A percentile compares a stretch with the other conserved stretches of the same genome.
Conservation (phyloP, 208 protist genomes). For the Crithidia bombi region DNA sequence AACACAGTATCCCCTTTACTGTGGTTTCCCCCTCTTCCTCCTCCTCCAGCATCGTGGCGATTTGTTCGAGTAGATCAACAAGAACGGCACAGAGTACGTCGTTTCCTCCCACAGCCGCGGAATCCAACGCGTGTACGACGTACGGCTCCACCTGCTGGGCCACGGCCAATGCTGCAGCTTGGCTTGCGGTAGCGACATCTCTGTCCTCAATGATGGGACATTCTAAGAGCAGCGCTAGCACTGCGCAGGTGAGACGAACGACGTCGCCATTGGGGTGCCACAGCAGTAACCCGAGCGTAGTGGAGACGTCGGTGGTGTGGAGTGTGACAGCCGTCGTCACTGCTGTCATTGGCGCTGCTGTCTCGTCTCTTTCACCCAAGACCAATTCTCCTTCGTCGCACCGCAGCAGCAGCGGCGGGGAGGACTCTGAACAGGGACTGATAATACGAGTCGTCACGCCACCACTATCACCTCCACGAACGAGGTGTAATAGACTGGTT, state of each 20-base stretch:
- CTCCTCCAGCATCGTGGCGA: conserved; percentile 8
- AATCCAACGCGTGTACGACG: conserved; percentile 40
- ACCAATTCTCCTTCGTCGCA: background rate
- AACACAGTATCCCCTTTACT: background rate
- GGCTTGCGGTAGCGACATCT: background rate
- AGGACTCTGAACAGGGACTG: too few species aligned
- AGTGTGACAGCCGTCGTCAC: background rate
- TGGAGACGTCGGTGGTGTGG: conserved; percentile 12
- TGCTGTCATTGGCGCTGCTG: background rate
- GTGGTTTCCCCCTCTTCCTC: conserved; percentile 6
- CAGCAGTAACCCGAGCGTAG: conserved; percentile 39
- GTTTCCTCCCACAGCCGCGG: background rate
- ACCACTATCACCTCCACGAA: background rate
- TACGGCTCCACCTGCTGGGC: conserved; percentile 44
- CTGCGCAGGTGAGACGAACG: conserved; percentile 37
- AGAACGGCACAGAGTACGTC: conserved; percentile 20
- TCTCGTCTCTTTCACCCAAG: background rate
- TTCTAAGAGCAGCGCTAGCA: conserved; percentile 21
- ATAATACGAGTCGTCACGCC: background rate
- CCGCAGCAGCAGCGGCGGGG: background rate
- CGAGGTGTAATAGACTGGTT: background rate
- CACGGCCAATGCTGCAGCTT: conserved; percentile 9
- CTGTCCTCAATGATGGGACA: background rate
- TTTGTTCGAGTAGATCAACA: conserved; percentile 29
- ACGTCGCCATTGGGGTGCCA: conserved; percentile 39